phyloP scores from a whole-genome alignment of 2,329 filamentous ascomycete species.

The Calonectria naviculata region DNA sequence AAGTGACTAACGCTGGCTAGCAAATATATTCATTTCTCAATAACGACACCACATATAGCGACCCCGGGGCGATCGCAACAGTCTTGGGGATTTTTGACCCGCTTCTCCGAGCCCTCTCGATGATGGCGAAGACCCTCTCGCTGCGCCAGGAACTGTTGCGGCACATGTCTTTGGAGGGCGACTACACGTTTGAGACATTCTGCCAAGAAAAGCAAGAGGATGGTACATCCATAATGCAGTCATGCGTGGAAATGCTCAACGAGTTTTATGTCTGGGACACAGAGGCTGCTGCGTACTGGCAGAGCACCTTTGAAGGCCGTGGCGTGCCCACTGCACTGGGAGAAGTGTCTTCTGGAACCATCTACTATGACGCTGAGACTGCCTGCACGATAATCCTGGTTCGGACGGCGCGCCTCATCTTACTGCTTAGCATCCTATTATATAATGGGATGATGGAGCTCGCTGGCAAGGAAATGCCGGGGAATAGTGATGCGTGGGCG shows the following conservation, averaged over 20 bases:
- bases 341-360: slow-evolving; percentile 29
- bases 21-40: slow-evolving; percentile 48
- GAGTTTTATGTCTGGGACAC: slow-evolving; percentile 43
- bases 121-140: slow-evolving; percentile 42
- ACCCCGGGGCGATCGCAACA: slow-evolving; percentile 43
- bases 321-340: slow-evolving; percentile 41
- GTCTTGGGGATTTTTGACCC: slow-evolving; percentile 44
- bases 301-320: slow-evolving; percentile 42
- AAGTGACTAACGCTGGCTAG: slow-evolving; percentile 20
- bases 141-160: slow-evolving; percentile 27
- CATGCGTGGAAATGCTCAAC: slow-evolving; percentile 44
- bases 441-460: slow-evolving; percentile 33
- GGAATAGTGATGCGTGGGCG: slow-evolving; percentile 25
- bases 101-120: slow-evolving; percentile 42
- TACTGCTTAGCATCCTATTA: slow-evolving; percentile 42
- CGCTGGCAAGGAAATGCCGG: background rate
- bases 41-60: slow-evolving; percentile 43
- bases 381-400: slow-evolving; percentile 47
- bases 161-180: slow-evolving; percentile 4
- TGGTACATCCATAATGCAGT: slow-evolving; percentile 21
- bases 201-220: slow-evolving; percentile 11
- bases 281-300: slow-evolving; percentile 46
- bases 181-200: background rate
- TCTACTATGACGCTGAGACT: slow-evolving; percentile 44
- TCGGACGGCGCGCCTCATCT: slow-evolving; percentile 44